Base-by-base conservation (phyloP, 78 protist genomes). In the Tieghemostelium lacteum region DNA sequence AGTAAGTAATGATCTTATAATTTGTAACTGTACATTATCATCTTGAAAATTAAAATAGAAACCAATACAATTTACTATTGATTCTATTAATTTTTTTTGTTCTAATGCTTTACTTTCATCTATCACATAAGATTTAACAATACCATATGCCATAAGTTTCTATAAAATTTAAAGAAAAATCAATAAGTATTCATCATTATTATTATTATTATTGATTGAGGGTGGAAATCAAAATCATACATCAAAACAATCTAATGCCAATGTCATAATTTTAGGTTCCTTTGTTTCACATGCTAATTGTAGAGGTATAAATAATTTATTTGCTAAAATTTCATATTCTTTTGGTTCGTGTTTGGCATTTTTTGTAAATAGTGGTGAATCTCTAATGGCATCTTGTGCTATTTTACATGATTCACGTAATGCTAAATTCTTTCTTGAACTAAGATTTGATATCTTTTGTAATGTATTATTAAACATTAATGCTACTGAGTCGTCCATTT, bases 271-370 rank as follows among this genome's bases (percentile, higher is more conserved):
- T 28, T 88, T 87, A 4, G 95, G 73, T 34, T 67, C 62, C 45
- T 73, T 92, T 24, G 94, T 66, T 70, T 94, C 96, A 37, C 88
- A 94, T 31, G 96, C 96, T 22, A 75, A 49, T 69, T 71, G 73
- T 36, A 64, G 24, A 36, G 93, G 37, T 39, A 29, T 66, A 37
- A 66, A 64, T 55, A 78, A 66, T 55, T 66, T 78, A 66, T 78
- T 78, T 33, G 60, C 88, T 29, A 78, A 66, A 7, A 66, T 16
- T 50, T 78, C 75, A 37, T 45, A 78, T 45, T 78, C 88, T 31
- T 54, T 78, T n/a, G 28, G 42, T 12, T 31, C 22, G 26, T n/a
- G 1, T n/a, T 1, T n/a, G n/a, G 33, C 10, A n/a, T 57, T 22
- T 70, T 54, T 54, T 16, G 65, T 20, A 42, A 78, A 78, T n/a